A percentile compares a stretch with the other conserved stretches of the same genome.
These are phyloP conservation scores for Trifolium subterraneum DNA, from an alignment of 306 rosid species.

Conservation along the genomic window DNA sequence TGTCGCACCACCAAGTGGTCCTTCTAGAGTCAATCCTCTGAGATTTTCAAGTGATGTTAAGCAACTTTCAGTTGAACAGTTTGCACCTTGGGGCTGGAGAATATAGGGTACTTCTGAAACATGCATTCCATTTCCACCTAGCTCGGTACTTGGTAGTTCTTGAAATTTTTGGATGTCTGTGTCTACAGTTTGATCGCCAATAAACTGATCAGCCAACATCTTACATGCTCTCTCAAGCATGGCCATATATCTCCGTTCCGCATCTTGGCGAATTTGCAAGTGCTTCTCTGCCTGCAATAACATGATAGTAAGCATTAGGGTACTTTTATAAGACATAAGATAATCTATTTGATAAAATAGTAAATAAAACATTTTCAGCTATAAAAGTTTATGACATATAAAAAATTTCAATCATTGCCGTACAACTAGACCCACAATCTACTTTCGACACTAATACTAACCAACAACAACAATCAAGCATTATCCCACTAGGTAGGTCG, in stretches of 20 bases:
- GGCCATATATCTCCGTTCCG: constrained; percentile 81
- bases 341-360: background rate
- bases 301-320: constrained; percentile 35
- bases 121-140: constrained; percentile 57
- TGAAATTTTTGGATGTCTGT: constrained; percentile 61
- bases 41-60: constrained; percentile 84
- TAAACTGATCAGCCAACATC: constrained; percentile 90
- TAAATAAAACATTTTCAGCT: background rate
- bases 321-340: background rate
- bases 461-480: background rate
- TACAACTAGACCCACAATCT: constrained; percentile 15
- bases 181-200: constrained; percentile 61
- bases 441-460: background rate
- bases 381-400: constrained; percentile 7
- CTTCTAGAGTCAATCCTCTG: constrained; percentile 72
- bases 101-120: constrained; percentile 59
- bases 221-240: constrained; percentile 98
- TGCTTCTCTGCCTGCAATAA: constrained; percentile 92
- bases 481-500: background rate
- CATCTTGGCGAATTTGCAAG: constrained; percentile 93
- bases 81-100: constrained; percentile 68
- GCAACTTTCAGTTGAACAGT: constrained; percentile 87
- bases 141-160: constrained; percentile 54
- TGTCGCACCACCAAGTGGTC: constrained; percentile 62
- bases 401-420: background rate